A percentile compares a stretch with the other conserved stretches of the same genome.
These are phyloP conservation scores for Aspergillus phoenicis DNA, from an alignment of 2,329 filamentous ascomycete species.

Conservation along the genomic window DNA sequence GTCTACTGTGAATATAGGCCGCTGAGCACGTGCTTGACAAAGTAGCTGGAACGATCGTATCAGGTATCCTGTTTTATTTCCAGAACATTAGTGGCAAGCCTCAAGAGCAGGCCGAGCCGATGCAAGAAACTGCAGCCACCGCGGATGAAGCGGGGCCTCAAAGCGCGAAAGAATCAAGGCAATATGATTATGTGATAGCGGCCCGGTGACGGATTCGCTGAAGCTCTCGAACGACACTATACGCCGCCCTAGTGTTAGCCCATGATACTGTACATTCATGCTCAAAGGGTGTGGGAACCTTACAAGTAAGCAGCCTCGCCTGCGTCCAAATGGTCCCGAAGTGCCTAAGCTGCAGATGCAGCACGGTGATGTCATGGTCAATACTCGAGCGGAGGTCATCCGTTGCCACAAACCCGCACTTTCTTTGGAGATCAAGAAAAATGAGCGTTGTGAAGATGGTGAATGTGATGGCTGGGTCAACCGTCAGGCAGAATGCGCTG, in stretches of 20 bases:
- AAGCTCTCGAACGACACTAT: neutral
- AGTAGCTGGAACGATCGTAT: too few species aligned
- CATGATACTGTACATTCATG: neutral
- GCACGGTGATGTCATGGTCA: constrained; percentile 19
- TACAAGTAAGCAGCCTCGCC: neutral
- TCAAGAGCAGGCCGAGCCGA: too few species aligned
- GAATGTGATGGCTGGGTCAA: constrained; percentile 41
- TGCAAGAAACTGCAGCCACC: constrained; percentile 6
- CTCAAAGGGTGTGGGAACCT: neutral
- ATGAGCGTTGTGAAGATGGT: constrained; percentile 34
- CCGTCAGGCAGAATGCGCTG: constrained; percentile 30
- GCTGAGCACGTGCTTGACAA: too few species aligned
- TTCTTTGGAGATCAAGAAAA: constrained; percentile 33
- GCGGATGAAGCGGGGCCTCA: constrained; percentile 1
- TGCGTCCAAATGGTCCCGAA: constrained; percentile 28
- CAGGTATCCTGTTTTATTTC: too few species aligned
- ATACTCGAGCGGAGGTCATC: neutral
- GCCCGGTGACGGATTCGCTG: neutral
- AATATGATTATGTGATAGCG: neutral
- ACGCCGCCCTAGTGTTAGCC: too few species aligned
- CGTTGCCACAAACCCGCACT: neutral
- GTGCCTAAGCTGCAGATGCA: constrained; percentile 27
- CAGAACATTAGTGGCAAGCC: too few species aligned
- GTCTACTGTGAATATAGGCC: too few species aligned
- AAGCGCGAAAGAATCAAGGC: constrained; percentile 1